Evolutionary conservation across 768 basidiomycete genomes (phyloP).

Genomic region (Tremella mesenterica): DNA sequence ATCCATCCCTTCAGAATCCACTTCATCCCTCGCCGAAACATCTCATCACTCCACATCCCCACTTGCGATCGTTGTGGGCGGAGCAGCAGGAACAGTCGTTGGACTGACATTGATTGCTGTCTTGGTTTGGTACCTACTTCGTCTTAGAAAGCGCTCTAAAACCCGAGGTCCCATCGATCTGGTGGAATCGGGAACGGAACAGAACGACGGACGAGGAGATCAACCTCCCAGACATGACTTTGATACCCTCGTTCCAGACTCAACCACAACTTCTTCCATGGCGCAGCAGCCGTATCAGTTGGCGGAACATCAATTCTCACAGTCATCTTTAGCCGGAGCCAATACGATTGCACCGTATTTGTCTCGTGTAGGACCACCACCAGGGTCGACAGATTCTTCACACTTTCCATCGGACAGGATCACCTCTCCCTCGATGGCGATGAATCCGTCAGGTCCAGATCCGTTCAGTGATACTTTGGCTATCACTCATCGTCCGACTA

Average conservation of each 20-base stretch:
- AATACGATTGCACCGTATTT: neutral
- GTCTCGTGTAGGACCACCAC: constrained; percentile 2
- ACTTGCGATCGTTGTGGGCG: constrained; percentile 34
- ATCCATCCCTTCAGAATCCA: neutral
- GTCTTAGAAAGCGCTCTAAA: constrained; percentile 8
- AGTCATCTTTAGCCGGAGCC: neutral
- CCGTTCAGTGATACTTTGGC: no score
- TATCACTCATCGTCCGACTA: no score
- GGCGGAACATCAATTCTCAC: neutral
- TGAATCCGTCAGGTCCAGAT: neutral
- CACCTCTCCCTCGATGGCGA: neutral
- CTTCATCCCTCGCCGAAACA: neutral
- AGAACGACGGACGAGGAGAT: constrained; percentile 12
- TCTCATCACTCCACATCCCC: neutral
- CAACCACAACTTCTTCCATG: neutral
- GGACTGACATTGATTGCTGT: constrained; percentile 25
- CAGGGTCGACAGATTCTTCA: constrained; percentile 5
- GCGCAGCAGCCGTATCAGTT: neutral
- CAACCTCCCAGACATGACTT: constrained; percentile 5
- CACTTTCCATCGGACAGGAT: constrained; percentile 1
- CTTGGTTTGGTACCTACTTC: constrained; percentile 18
- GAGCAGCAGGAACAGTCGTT: constrained; percentile 30
- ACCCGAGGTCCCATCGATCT: neutral
- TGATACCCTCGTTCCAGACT: neutral
- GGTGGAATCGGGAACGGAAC: constrained; percentile 3